Conservation (phyloP, 179 eudicot genomes). For the Corrigiola litoralis region DNA sequence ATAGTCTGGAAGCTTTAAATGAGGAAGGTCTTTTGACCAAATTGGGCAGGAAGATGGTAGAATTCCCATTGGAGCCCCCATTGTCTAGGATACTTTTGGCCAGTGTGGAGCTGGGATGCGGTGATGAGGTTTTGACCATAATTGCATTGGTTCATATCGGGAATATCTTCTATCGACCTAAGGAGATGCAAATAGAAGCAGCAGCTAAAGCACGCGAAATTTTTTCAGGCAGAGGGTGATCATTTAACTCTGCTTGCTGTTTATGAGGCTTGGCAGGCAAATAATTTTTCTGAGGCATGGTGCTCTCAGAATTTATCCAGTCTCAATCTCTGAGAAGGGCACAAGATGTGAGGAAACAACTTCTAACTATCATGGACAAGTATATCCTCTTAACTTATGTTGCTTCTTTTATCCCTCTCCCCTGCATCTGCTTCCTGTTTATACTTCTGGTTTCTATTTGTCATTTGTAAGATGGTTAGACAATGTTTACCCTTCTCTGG, state of each 20-base stretch:
- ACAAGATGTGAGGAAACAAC: slow-evolving; percentile 74
- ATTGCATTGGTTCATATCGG: slow-evolving; percentile 76
- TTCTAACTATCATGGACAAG: slow-evolving; percentile 66
- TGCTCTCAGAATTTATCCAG: slow-evolving; percentile 73
- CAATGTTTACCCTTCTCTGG: too few relatives aligned
- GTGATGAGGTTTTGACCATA: slow-evolving; percentile 65
- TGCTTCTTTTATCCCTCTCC: too few relatives aligned
- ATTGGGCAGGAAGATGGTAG: slow-evolving; percentile 67
- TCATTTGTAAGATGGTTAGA: too few relatives aligned
- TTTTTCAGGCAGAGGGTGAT: slow-evolving; percentile 70
- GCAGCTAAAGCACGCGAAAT: slow-evolving; percentile 61
- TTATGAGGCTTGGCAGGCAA: slow-evolving; percentile 73
- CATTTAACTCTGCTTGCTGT: slow-evolving; percentile 63
- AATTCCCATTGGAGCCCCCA: slow-evolving; percentile 70
- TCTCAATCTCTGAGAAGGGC: slow-evolving; percentile 64
- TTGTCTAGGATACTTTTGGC: slow-evolving; percentile 74
- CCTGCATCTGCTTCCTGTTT: too few relatives aligned
- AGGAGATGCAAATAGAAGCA: slow-evolving; percentile 70
- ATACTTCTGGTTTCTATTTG: too few relatives aligned
- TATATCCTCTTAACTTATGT: too few relatives aligned
- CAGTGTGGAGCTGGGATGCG: slow-evolving; percentile 64
- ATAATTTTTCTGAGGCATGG: slow-evolving; percentile 63
- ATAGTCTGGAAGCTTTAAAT: slow-evolving; percentile 62
- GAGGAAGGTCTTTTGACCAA: slow-evolving; percentile 66
- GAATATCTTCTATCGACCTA: slow-evolving; percentile 60